Evolutionary conservation across 768 basidiomycete genomes (phyloP), one percentile per base, ranked within the genome.

Genomic region (Auriscalpium vulgare): DNA sequence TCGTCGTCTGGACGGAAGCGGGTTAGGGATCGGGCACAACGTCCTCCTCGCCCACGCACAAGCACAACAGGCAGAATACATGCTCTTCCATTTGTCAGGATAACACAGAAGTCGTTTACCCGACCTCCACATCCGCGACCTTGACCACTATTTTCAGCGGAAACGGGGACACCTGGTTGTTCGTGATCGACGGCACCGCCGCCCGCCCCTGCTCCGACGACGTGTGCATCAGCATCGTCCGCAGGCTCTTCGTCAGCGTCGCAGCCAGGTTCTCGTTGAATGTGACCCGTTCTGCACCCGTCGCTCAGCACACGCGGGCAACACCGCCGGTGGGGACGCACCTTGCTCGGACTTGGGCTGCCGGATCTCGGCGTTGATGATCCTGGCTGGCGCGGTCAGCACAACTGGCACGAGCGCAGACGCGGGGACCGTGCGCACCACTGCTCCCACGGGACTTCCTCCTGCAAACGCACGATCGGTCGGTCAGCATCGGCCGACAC

Each of bases 361-460:
- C 51, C 82, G 80, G 13, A 91, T 72, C 71, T 91, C 88, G 9
- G 83, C 88, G 53, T 88, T 91, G 59, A 92, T 82, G 13, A 84
- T 72, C 89, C 90, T 91, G 65, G 37, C 10, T 19, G 23, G 23
- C 21, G 43, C 16, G 7, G 51, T 47, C 21, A 53, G 19, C 37
- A 46, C n/a, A n/a, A 29, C 29, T 36, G 40, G 29, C 14, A 37
- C 23, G 54, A 45, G 21, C 9, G 35, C 16, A 38, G 43, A 21
- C 21, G 21, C 21, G 21, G 21, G 21, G 21, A 21, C 21, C 3
- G 23, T 11, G 55, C 74, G 7, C 11, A 88, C 90, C 90, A 92
- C 69, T 88, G 83, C 67, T 92, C 91, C 90, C 90, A 92, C 52
- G 88, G 82, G 13, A 91, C 81, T 23, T 91, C 88, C 66, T 92